Conservation (phyloP, 306 rosid species). For the Acmispon strigosus region DNA sequence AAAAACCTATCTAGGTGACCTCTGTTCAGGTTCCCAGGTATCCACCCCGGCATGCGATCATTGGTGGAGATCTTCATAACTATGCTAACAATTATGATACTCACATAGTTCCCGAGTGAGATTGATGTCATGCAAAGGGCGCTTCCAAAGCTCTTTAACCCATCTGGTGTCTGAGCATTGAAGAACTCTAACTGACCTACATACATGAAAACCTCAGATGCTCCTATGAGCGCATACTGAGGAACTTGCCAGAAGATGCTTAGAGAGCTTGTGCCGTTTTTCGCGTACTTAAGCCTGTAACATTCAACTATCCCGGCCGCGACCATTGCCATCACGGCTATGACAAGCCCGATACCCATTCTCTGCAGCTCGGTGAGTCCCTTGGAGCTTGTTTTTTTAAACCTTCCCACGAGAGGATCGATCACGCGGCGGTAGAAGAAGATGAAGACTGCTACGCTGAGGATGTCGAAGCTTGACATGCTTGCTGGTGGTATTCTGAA, state of each 20-base stretch:
- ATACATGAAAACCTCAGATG: conserved; percentile 72
- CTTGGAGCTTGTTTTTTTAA: conserved; percentile 28
- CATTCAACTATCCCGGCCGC: conserved; percentile 58
- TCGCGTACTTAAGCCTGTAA: conserved; percentile 40
- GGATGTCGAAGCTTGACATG: conserved; percentile 66
- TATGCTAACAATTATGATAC: conserved; percentile 47
- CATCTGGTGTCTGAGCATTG: conserved; percentile 70
- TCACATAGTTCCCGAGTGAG: conserved; percentile 63
- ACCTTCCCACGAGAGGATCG: conserved; percentile 41
- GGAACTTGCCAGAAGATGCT: conserved; percentile 77
- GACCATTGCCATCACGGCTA: conserved; percentile 56
- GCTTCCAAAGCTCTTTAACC: conserved; percentile 77
- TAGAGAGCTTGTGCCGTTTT: conserved; percentile 38
- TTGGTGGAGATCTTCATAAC: conserved; percentile 49
- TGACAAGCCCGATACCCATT: conserved; percentile 65
- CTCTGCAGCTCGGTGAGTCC: conserved; percentile 62
- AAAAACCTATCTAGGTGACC: conserved; percentile 68
- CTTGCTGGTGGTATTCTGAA: conserved; percentile 68
- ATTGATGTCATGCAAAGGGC: conserved; percentile 78
- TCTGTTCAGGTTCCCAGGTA: conserved; percentile 50
- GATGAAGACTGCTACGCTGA: conserved; percentile 50
- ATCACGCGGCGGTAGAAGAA: conserved; percentile 44
- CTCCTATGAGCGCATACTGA: conserved; percentile 59
- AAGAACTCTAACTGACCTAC: conserved; percentile 74
- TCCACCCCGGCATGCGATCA: conserved; percentile 56